Conservation (phyloP, 1,139 yeast genomes). For the Yamadazyma buinensis region DNA sequence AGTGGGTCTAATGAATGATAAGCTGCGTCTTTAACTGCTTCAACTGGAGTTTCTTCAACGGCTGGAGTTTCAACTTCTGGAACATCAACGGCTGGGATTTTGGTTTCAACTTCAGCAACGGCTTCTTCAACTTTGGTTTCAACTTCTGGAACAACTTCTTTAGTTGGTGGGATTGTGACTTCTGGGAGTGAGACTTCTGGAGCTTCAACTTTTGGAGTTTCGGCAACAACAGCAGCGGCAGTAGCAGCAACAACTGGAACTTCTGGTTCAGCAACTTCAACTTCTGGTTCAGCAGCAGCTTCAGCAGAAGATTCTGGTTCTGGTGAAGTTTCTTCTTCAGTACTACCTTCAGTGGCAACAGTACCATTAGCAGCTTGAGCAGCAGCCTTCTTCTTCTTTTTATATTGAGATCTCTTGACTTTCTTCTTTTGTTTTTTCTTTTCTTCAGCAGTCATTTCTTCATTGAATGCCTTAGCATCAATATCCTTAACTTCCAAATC, state of each 20-base stretch:
- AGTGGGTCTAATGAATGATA: slow-evolving; percentile 31
- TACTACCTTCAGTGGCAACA: slow-evolving; percentile 8
- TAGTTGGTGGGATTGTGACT: slow-evolving; percentile 5
- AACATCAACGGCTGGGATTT: not conserved
- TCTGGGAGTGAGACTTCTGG: slow-evolving; percentile 2
- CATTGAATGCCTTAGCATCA: slow-evolving; percentile 48
- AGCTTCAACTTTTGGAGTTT: not conserved
- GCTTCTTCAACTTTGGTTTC: slow-evolving; percentile 1
- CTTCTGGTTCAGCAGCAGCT: slow-evolving; percentile 4
- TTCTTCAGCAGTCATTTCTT: slow-evolving; percentile 35
- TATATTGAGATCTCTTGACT: slow-evolving; percentile 45
- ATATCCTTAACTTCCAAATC: slow-evolving; percentile 25
- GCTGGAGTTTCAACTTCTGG: slow-evolving; percentile 1
- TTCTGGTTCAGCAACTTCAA: slow-evolving; percentile 4
- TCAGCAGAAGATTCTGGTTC: slow-evolving; percentile 9
- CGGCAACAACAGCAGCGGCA: slow-evolving; percentile 1
- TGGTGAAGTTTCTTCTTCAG: slow-evolving; percentile 21
- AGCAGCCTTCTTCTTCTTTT: slow-evolving; percentile 40
- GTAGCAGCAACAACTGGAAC: slow-evolving; percentile 5
- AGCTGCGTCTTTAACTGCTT: slow-evolving; percentile 5
- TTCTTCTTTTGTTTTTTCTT: slow-evolving; percentile 46
- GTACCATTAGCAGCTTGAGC: slow-evolving; percentile 36
- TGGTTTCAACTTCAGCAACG: slow-evolving; percentile 3
- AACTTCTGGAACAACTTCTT: slow-evolving; percentile 4
- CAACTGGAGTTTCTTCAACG: not conserved